Evolutionary conservation across 2,329 filamentous ascomycete genomes (phyloP), one percentile per base, ranked within the genome.

Genomic region (Pestalotiopsis sp.): DNA sequence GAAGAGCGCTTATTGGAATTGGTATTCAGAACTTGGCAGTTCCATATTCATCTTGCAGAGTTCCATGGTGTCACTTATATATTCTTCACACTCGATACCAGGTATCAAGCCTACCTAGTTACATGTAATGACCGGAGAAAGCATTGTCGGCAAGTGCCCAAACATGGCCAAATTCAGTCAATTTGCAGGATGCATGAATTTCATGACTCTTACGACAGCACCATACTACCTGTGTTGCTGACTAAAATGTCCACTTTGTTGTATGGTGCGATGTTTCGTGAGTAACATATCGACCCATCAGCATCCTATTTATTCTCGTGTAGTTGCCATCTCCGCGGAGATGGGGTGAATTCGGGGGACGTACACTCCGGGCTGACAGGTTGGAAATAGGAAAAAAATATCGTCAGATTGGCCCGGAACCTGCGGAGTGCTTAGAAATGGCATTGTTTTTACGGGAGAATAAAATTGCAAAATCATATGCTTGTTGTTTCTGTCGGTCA

Each of bases 301-400:
- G 39, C 20, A 31, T 45, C 20, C 70, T 69, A 69, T 59, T 61
- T 52, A 65, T 70, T 73, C 68, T 72, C 70, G 69, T 73, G 69
- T 17, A 70, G 69, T 49, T 69, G 39, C 67, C 66, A 72, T 73
- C 70, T 73, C 72, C 72, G 72, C 71, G 72, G 72, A 66, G 41
- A 58, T 56, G 45, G 39, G 52, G 52, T 45, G 31, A 38, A 39
- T 17, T 45, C 23, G 45, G 65, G 23, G 23, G 20, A 12, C 39
- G 9, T 23, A 14, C 12, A 14, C 14, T 17, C 36, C 59, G 4
- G 14, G 17, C 11, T 38, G 57, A 59, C 31, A 31, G n/a, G 11
- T 62, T 36, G 14, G 17, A 12, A 41, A 27, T 14, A 17, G n/a
- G 39, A 14, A 27, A 52, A 36, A 17, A 39, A 5, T 36, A 17